Evolutionary conservation across 108 stramenopile species (phyloP), one percentile per base, ranked within the genome.

Genomic region (Cyclostephanos tholiformis): DNA sequence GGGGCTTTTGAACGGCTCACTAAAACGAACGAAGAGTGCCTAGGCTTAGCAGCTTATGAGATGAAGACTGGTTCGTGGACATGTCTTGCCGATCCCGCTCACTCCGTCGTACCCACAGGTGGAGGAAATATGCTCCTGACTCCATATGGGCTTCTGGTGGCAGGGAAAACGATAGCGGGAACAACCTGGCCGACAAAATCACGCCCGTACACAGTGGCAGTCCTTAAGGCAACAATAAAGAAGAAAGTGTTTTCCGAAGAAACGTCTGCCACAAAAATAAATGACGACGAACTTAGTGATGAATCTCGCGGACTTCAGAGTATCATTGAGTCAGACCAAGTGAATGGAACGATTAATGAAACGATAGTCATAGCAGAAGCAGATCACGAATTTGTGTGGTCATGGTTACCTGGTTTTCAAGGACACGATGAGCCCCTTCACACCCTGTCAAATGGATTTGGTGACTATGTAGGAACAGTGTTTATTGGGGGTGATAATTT

Each of bases 321-420:
- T 46, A 53, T 30, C 0, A 46, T 57, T n/a, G 59, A 41, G 19
- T 60, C 59, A 43, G 61, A 19, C 4, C 20, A 52, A 39, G 22
- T 52, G 1, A 62, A 74, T 19, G 75, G 79, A 29, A 65, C 59
- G 55, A 74, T 60, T 26, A 44, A 55, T 11, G 71, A 39, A 29
- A 80, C 17, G 43, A 71, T 36, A 74, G 58, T 53, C 5, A 22
- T 22, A 39, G 64, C 63, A 35, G 82, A 85, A 27, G 73, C 77
- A 22, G 75, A 74, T 26, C 90, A 91, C 44, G 89, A 90, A 51
- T 97, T 92, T 67, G 83, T 89, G 41, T 98, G 97, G 97, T 90
- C 93, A 27, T 98, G 97, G 97, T 75, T 98, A 16, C 96, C 97
- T 20, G 97, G 96, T 3, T 98, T 97, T 65, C 69, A 91, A 13